Percentiles rank a stretch among this genome's conserved stretches.
Conservation (phyloP, 2,329 filamentous ascomycete species). For the Stagonosporopsis rhizophila region DNA sequence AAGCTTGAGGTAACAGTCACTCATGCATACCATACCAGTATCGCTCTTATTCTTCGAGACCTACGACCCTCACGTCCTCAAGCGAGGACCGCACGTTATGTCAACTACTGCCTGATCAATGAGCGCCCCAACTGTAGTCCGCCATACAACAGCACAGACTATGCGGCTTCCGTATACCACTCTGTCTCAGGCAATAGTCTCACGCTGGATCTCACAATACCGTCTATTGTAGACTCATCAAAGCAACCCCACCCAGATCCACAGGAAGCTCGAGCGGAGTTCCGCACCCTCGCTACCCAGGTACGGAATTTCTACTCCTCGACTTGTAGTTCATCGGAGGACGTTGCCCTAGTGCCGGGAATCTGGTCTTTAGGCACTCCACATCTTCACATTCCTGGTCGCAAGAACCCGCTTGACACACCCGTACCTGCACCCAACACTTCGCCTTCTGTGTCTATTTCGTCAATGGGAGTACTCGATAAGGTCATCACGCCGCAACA, state of each 20-base stretch:
- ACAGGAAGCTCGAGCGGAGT: neutral
- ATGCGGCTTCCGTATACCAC: slow-evolving; percentile 24
- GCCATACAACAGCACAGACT: slow-evolving; percentile 10
- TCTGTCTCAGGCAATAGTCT: slow-evolving; percentile 21
- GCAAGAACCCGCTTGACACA: neutral
- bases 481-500: neutral
- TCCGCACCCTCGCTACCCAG: neutral
- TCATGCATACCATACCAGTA: slow-evolving; percentile 22
- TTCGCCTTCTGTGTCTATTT: slow-evolving; percentile 17
- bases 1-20: slow-evolving; percentile 13
- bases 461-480: slow-evolving; percentile 29
- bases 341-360: neutral
- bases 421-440: slow-evolving; percentile 17
- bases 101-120: slow-evolving; percentile 20
- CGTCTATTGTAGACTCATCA: neutral
- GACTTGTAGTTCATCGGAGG: neutral
- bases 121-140: slow-evolving; percentile 14
- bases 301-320: neutral
- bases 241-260: neutral
- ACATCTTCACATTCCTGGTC: neutral
- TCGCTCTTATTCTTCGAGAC: slow-evolving; percentile 16
- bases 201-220: slow-evolving; percentile 15
- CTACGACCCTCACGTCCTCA: neutral
- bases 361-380: neutral
- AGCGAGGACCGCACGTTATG: slow-evolving; percentile 5